A percentile compares a stretch with the other conserved stretches of the same genome.
These are phyloP conservation scores for Aureobasidium sp. DNA, from an alignment of 2,329 filamentous ascomycete species.

Conservation along the genomic window DNA sequence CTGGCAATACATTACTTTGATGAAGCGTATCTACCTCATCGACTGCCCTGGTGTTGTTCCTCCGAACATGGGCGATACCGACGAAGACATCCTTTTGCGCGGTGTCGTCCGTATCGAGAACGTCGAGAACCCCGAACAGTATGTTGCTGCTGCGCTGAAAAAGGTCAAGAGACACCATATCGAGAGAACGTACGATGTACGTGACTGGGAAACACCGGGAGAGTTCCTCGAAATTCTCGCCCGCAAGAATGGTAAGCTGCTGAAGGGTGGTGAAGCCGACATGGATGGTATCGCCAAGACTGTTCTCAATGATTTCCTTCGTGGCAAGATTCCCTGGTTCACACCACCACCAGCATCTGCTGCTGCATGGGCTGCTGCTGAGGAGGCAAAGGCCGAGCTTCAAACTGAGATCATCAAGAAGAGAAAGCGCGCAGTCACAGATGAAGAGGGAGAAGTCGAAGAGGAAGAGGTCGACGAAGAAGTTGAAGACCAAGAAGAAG, in stretches of 20 bases:
- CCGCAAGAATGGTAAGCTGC: conserved; percentile 73
- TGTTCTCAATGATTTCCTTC: conserved; percentile 90
- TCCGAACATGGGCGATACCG: conserved; percentile 72
- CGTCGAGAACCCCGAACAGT: conserved; percentile 92
- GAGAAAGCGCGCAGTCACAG: conserved; percentile 53
- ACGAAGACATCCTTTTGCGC: conserved; percentile 79
- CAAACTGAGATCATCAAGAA: conserved; percentile 75
- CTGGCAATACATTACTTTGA: conserved; percentile 94
- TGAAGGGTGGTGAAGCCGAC: conserved; percentile 92
- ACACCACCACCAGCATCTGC: conserved; percentile 57
- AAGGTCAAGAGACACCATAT: conserved; percentile 81
- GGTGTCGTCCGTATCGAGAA: conserved; percentile 94
- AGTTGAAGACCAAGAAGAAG: conserved; percentile 43
- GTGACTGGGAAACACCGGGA: conserved; percentile 64
- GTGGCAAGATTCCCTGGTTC: conserved; percentile 96
- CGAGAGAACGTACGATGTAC: conserved; percentile 86
- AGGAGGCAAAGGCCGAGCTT: conserved; percentile 63
- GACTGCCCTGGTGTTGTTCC: conserved; percentile 96
- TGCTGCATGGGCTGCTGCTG: conserved; percentile 39
- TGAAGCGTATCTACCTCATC: conserved; percentile 91
- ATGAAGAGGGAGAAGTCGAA: conserved; percentile 23
- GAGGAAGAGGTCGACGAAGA: conserved; percentile 14
- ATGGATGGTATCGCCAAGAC: conserved; percentile 93
- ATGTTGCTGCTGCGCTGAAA: conserved; percentile 73
- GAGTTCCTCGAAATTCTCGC: conserved; percentile 83